Conservation (phyloP, 2,329 filamentous ascomycete genomes). For the Colletotrichum karsti region DNA sequence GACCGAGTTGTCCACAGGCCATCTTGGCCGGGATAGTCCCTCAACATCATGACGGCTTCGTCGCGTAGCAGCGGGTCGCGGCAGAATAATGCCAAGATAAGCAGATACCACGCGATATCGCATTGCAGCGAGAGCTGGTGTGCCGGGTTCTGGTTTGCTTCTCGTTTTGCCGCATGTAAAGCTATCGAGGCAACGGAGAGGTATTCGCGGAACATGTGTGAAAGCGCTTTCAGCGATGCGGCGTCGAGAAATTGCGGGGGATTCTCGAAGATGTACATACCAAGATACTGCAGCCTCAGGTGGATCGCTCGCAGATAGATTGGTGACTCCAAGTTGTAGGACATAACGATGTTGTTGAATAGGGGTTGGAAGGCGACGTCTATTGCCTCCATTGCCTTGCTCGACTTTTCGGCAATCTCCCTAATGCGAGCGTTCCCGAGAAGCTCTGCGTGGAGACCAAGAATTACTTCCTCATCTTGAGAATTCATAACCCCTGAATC, state of each 20-base stretch:
- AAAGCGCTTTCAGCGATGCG: conserved; percentile 31
- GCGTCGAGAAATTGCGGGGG: conserved; percentile 34
- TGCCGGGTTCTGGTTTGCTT: conserved; percentile 30
- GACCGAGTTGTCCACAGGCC: conserved; percentile 40
- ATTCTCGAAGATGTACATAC: conserved; percentile 38
- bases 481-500: conserved; percentile 14
- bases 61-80: conserved; percentile 42
- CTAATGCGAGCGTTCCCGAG: conserved; percentile 29
- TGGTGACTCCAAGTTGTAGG: conserved; percentile 33
- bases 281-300: conserved; percentile 40
- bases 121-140: conserved; percentile 40
- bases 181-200: conserved; percentile 40
- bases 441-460: conserved; percentile 26
- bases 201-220: conserved; percentile 42
- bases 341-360: conserved; percentile 39
- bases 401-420: conserved; percentile 28
- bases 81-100: conserved; percentile 37
- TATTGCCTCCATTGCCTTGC: conserved; percentile 27
- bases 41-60: conserved; percentile 39
- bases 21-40: conserved; percentile 43
- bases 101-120: conserved; percentile 34
- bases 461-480: conserved; percentile 22
- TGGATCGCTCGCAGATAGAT: conserved; percentile 41
- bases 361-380: conserved; percentile 42
- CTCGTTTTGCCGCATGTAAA: conserved; percentile 26